Evolutionary conservation across 306 rosid genomes (phyloP), one percentile per base, ranked within the genome.

Genomic region (Lagenaria siceraria): DNA sequence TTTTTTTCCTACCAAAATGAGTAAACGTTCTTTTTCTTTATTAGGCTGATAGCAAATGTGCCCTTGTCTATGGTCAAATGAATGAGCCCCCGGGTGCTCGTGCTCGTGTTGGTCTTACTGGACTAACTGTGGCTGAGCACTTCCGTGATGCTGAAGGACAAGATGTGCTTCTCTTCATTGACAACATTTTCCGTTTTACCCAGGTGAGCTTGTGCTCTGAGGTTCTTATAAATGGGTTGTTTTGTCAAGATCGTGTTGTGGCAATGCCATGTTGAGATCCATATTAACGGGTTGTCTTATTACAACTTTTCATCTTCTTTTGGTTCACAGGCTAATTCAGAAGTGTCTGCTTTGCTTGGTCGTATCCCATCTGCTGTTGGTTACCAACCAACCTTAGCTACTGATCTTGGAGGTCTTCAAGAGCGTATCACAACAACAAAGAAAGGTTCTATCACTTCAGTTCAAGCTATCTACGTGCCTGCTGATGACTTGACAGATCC

Each of bases 281-380:
- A 21, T 13, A 61, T 77, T 12, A 56, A 27, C 3, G n/a, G 68
- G 27, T 29, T 70, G 31, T 38, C 49, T 75, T 36, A 18, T 75
- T 75, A 15, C 38, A 36, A 53, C 6, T 38, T 40, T 21, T 8
- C 15, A 29, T 53, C 42, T 27, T 36, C 9, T 40, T 65, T 43
- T 9, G 31, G 19, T 13, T 40, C 55, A 75, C 85, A 95, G 99
- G 99, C 99, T 61, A 96, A 96, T 88, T 92, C 99, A 24, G 99
- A 96, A 84, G 99, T 96, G 90, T 96, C 99, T 89, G 99, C 99
- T 62, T 85, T 96, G 89, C 98, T 96, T 81, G 99, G 99, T 53
- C 99, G 99, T 87, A 96, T 96, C 84, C 99, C 99, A 76, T 92
- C 99, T 80, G 99, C 99, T 80, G 99, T 96, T 0, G 99, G 99